Evolutionary conservation across 768 basidiomycete genomes (phyloP), one percentile per base, ranked within the genome.

Genomic region (Hericium coralloides): DNA sequence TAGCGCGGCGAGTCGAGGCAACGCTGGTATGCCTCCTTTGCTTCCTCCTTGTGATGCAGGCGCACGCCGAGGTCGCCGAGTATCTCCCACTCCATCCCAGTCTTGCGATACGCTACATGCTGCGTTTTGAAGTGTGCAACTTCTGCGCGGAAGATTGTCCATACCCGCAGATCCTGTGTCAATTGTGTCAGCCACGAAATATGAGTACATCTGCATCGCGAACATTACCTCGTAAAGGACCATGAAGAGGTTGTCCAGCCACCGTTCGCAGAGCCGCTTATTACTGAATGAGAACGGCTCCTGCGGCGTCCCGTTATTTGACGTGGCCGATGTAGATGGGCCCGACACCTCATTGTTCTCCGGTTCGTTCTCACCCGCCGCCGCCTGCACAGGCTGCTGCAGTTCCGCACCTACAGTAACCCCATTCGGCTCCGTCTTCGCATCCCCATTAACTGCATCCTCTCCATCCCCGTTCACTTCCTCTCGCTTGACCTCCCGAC

Each of bases 81-180:
- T 49, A 98, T 95, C 73, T 98, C 97, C 95, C 97, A 99, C 71
- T 99, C 97, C 18, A 92, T 72, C 0, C 91, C 93, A 0, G 95
- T 98, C 75, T 98, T 98, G 58, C 93, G 84, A 69, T 99, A 99
- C 0, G 95, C 94, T 57, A 98, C 89, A 61, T 97, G 95, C 69
- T 98, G 95, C 2, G 93, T 95, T 68, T 97, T 98, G 81, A 97
- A 99, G 68, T 99, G 97, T 0, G 95, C 94, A 12, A 98, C 90
- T 67, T 98, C 97, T 2, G 97, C 95, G 22, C 97, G 82, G 83
- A 95, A 99, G 65, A 99, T 98, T 1, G 97, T 99, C 88, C 95
- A 98, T 4, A 99, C 90, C 15, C 97, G 84, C 39, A 99, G 76
- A 69, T 99, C 97, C 92, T 95, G n/a, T 25, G 60, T 7, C 43